Evolutionary conservation across 441 rosid genomes (phyloP).

Genomic region (Capsella rubella): DNA sequence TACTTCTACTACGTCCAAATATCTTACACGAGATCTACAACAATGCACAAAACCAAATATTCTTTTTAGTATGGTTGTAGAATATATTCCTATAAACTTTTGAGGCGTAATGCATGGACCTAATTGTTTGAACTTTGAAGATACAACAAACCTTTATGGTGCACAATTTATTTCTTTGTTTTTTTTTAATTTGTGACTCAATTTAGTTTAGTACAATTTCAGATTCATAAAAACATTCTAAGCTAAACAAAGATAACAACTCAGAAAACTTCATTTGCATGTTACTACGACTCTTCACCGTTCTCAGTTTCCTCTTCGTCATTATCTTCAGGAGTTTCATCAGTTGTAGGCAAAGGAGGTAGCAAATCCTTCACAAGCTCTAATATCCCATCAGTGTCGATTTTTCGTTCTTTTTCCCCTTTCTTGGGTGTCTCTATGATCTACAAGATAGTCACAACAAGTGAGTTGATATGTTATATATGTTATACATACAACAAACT

Average conservation of each 20-base stretch:
- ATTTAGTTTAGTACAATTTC: background rate
- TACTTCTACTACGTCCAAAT: too few relatives aligned
- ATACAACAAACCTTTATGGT: too few relatives aligned
- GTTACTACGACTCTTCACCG: conserved; percentile 3
- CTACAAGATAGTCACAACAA: conserved; percentile 23
- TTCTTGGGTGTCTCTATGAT: conserved; percentile 28
- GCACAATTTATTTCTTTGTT: too few relatives aligned
- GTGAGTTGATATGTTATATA: background rate
- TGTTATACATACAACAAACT: background rate
- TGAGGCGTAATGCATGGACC: conserved; percentile 18
- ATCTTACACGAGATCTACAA: too few relatives aligned
- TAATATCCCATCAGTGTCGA: conserved; percentile 32
- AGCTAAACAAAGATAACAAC: background rate
- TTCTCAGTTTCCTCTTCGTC: conserved; percentile 36
- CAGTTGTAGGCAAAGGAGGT: conserved; percentile 35
- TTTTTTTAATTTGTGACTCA: too few relatives aligned
- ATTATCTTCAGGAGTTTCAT: conserved; percentile 8
- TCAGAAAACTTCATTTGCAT: background rate
- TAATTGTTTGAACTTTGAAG: too few relatives aligned
- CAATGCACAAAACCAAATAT: too few relatives aligned
- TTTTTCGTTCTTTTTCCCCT: conserved; percentile 1
- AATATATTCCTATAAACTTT: conserved; percentile 38
- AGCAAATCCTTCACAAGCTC: conserved; percentile 42
- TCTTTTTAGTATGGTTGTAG: conserved; percentile 8
- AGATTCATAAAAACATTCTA: background rate